phyloP scores from a whole-genome alignment of 306 rosid genomes.

The Inga oerstediana region DNA sequence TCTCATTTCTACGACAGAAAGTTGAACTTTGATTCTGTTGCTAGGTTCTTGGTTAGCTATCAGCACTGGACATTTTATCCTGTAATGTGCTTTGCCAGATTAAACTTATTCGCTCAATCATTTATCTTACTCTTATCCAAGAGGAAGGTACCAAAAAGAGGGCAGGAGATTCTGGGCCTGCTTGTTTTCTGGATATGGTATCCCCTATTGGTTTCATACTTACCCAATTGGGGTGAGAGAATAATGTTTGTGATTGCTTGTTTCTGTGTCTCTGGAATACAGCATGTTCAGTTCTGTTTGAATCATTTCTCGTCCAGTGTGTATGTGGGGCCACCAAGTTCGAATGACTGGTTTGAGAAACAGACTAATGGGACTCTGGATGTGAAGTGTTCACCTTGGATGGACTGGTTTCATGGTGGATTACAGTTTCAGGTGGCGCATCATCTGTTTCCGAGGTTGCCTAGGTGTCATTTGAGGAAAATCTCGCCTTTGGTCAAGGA shows the following conservation, averaged over 20 bases:
- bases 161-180: slow-evolving; percentile 60
- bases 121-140: slow-evolving; percentile 49
- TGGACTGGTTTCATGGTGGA: slow-evolving; percentile 94
- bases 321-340: slow-evolving; percentile 65
- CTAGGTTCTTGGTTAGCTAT: slow-evolving; percentile 68
- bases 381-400: slow-evolving; percentile 60
- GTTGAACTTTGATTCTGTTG: slow-evolving; percentile 50
- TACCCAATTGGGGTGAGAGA: slow-evolving; percentile 65
- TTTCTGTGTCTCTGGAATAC: slow-evolving; percentile 62
- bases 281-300: slow-evolving; percentile 76
- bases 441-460: slow-evolving; percentile 71
- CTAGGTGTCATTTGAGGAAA: slow-evolving; percentile 51
- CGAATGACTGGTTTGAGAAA: slow-evolving; percentile 67
- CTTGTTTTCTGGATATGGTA: slow-evolving; percentile 74
- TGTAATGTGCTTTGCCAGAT: slow-evolving; percentile 70
- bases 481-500: slow-evolving; percentile 67
- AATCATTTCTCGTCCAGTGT: slow-evolving; percentile 76
- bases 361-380: slow-evolving; percentile 64
- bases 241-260: slow-evolving; percentile 58
- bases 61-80: slow-evolving; percentile 85
- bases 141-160: slow-evolving; percentile 50
- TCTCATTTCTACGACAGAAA: slow-evolving; percentile 59
- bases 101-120: slow-evolving; percentile 66
- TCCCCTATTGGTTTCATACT: slow-evolving; percentile 60
- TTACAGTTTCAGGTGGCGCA: slow-evolving; percentile 86